Conservation (phyloP, 129 eudicot genomes). For the Heracleum sosnowskyi region DNA sequence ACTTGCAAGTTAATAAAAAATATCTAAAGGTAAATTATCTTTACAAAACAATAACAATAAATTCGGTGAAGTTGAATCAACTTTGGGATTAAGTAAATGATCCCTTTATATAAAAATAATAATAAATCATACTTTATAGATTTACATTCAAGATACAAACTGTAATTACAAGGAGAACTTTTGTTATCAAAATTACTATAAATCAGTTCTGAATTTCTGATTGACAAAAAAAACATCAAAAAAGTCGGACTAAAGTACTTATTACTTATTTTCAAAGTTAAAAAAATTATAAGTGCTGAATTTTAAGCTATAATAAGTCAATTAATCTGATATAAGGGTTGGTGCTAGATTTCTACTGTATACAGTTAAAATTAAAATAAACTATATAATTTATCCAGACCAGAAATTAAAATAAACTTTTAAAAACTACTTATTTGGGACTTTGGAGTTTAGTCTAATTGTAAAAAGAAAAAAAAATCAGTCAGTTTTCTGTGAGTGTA, state of each 20-base stretch:
- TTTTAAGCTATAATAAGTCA: background rate
- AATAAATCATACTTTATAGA: background rate
- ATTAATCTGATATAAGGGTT: background rate
- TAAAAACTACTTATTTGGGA: background rate
- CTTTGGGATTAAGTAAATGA: background rate
- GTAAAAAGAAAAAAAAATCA: background rate
- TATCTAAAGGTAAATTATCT: background rate
- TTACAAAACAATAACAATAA: background rate
- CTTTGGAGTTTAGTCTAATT: background rate
- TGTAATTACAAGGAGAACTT: background rate
- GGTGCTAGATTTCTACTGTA: background rate
- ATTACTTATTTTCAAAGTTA: background rate
- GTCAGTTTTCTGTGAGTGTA: background rate
- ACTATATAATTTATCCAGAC: background rate
- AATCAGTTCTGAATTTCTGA: background rate
- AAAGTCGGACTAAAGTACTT: background rate
- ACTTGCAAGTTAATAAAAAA: background rate
- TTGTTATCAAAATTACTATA: background rate
- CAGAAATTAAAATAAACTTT: background rate
- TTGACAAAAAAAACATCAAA: background rate
- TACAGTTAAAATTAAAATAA: background rate
- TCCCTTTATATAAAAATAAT: background rate
- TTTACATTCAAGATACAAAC: background rate
- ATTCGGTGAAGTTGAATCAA: background rate
- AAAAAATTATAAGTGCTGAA: background rate